Evolutionary conservation across 164 flowering plant species (phyloP).

Genomic region (Sedum album): DNA sequence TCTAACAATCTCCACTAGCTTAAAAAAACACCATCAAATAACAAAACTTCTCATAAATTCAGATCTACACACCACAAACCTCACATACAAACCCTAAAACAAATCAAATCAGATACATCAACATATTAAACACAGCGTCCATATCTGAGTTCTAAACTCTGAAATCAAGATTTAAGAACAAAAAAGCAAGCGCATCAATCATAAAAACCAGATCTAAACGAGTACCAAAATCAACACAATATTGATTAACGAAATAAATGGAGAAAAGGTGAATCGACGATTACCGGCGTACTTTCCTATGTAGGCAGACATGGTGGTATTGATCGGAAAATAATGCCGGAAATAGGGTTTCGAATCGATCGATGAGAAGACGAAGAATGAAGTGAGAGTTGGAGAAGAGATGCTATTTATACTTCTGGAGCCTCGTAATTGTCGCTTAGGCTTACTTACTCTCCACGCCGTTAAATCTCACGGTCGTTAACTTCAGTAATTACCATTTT

Average conservation of each 20-base stretch:
- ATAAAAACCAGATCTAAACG: no score
- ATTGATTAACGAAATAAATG: background rate
- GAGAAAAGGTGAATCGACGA: background rate
- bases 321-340: background rate
- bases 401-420: background rate
- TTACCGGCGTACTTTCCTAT: slow-evolving; percentile 11
- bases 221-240: background rate
- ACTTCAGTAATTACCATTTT: background rate
- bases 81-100: no score
- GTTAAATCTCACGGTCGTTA: slow-evolving; percentile 4
- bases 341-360: background rate
- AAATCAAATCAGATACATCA: background rate
- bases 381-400: background rate
- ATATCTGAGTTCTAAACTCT: background rate
- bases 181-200: background rate
- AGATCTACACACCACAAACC: no score
- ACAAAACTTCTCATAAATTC: no score
- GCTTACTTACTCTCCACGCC: background rate
- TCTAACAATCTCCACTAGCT: no score
- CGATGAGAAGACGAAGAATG: background rate
- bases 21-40: no score
- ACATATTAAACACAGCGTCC: background rate
- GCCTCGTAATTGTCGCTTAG: slow-evolving; percentile 6
- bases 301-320: slow-evolving; percentile 10
- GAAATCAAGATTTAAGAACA: background rate